Evolutionary conservation across 129 eudicot species (phyloP), one percentile per base, ranked within the genome.

Genomic region (Lactuca sativa): DNA sequence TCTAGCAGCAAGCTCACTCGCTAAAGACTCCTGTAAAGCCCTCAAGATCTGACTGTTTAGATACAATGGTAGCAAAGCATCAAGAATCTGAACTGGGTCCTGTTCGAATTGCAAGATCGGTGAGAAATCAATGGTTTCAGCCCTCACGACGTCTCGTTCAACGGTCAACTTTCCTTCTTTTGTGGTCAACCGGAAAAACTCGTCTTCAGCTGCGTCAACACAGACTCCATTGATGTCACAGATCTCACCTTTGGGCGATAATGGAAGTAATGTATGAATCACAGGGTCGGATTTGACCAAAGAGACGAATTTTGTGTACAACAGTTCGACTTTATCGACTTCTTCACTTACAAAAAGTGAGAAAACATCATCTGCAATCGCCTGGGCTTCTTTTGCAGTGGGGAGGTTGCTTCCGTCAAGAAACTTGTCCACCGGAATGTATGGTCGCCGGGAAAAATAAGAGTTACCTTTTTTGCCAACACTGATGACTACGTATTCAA

Each of bases 381-480:
- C 82, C 62, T 86, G 88, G 16, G 88, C 88, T 56, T 80, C 88
- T 80, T 83, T 83, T 3, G 80, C 88, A 4, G 82, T 83, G 0
- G 88, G 84, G 5, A 83, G 71, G 30, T 62, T 76, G 51, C 80
- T 64, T 0, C 82, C 84, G 10, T 79, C 88, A 1, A 72, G 11
- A 30, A 12, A 75, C 64, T 78, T 77, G n/a, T 83, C 88, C 21
- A 83, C 81, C 11, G 66, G 59, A 14, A 76, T 71, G 9, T 71
- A 6, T 4, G 74, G 81, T 61, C 86, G 69, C 16, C 88, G 66
- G 0, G 9, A 3, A 52, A 86, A 86, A 53, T 83, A 83, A 0
- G 76, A 59, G 56, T 83, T 86, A n/a, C 92, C 92, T 73, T 86
- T 86, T 58, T 81, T 86, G 14, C 92, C 92, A 1, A 86, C 86